Percentiles rank a stretch among this genome's conserved stretches.
These are phyloP conservation scores for Claviceps cyperi DNA, from an alignment of 2,329 filamentous ascomycete genomes.

Conservation along the genomic window DNA sequence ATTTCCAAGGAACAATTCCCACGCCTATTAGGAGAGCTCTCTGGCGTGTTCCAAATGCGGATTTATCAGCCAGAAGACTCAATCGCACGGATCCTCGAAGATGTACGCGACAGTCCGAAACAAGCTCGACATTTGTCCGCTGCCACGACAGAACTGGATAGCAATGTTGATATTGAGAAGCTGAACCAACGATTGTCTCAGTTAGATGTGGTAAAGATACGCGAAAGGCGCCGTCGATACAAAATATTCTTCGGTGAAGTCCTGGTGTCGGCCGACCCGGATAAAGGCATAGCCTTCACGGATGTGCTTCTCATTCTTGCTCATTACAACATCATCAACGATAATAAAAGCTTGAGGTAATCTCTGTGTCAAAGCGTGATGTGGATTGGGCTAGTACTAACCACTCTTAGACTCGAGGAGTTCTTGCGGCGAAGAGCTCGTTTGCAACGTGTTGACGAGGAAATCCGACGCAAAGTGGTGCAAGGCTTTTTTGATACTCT, in stretches of 20 bases:
- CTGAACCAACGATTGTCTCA: conserved; percentile 58
- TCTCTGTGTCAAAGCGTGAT: neutral
- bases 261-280: conserved; percentile 79
- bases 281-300: conserved; percentile 82
- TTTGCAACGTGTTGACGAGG: conserved; percentile 87
- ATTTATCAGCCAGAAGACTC: conserved; percentile 89
- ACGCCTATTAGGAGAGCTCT: conserved; percentile 76
- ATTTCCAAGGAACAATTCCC: conserved; percentile 86
- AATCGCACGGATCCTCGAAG: conserved; percentile 72
- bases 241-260: conserved; percentile 97
- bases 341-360: conserved; percentile 83
- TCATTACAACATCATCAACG: conserved; percentile 97
- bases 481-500: conserved; percentile 91
- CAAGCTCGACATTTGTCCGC: conserved; percentile 40
- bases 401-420: conserved; percentile 58
- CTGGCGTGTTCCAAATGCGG: conserved; percentile 91
- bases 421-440: conserved; percentile 81
- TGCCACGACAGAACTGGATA: conserved; percentile 33
- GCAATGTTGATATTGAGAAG: conserved; percentile 56
- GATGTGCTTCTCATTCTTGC: conserved; percentile 88
- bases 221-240: conserved; percentile 60
- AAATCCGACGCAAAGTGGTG: conserved; percentile 78
- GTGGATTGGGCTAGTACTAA: neutral
- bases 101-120: conserved; percentile 49
- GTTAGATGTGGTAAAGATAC: conserved; percentile 64